Evolutionary conservation across 2,329 filamentous ascomycete species (phyloP).

Genomic region (Escovopsis sp.): DNA sequence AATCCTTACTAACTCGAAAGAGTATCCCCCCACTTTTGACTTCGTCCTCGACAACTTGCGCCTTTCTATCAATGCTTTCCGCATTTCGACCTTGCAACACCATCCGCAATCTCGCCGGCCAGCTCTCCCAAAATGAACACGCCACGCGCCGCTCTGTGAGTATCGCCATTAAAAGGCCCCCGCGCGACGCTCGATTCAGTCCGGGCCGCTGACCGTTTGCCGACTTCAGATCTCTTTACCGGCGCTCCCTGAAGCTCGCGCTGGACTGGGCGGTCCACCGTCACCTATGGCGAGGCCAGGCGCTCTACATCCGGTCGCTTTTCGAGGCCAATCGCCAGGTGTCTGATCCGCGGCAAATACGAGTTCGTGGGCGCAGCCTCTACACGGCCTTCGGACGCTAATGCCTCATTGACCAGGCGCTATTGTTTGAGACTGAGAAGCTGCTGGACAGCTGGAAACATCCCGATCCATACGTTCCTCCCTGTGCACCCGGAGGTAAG

Average conservation of each 20-base stretch:
- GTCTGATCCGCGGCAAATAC: constrained; percentile 70
- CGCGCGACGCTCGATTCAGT: not conserved
- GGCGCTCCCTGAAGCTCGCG: constrained; percentile 80
- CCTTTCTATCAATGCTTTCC: not conserved
- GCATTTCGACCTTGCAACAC: not conserved
- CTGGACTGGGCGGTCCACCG: constrained; percentile 93
- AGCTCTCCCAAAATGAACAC: constrained; percentile 15
- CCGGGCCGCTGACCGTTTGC: constrained; percentile 6
- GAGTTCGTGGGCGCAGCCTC: constrained; percentile 39
- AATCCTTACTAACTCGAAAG: no score
- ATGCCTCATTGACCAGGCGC: constrained; percentile 36
- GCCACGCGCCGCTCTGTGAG: constrained; percentile 37
- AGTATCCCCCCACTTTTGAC: not conserved
- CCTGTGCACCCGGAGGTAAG: constrained; percentile 82
- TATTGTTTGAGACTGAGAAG: constrained; percentile 79
- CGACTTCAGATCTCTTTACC: constrained; percentile 56
- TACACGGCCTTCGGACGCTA: not conserved
- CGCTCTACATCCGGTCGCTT: constrained; percentile 83
- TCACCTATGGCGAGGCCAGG: constrained; percentile 87
- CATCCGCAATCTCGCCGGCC: not conserved
- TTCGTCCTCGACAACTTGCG: not conserved
- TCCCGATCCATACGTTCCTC: constrained; percentile 79
- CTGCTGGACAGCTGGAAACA: constrained; percentile 92
- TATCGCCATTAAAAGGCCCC: constrained; percentile 5
- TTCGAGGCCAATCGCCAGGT: constrained; percentile 89